These are phyloP conservation scores for Zizania latifolia DNA, from an alignment of 176 grass and related monocot species.

Conservation along the genomic window DNA sequence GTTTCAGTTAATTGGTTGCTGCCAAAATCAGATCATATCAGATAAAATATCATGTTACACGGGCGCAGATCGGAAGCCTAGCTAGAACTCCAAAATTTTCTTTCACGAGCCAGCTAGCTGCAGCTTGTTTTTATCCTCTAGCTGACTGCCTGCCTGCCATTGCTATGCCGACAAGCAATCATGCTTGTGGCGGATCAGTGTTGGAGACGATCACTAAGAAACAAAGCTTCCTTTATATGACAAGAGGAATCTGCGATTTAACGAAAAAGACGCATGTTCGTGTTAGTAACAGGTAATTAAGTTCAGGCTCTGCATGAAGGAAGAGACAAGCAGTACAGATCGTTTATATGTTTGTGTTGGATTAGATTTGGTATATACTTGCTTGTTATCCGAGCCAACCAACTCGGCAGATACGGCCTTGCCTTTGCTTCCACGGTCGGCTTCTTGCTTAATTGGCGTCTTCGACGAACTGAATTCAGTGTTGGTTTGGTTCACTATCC, in stretches of 20 bases:
- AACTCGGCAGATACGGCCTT: neutral
- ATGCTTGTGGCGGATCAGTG: neutral
- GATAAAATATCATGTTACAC: no score
- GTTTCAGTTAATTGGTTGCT: no score
- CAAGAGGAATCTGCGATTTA: neutral
- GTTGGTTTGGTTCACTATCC: no score
- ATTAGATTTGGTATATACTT: neutral
- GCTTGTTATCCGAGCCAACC: neutral
- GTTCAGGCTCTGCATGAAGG: neutral
- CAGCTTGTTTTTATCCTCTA: neutral
- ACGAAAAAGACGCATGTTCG: neutral
- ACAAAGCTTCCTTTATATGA: neutral
- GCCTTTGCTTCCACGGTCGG: conserved; percentile 6
- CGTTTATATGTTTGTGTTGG: neutral
- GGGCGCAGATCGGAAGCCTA: no score
- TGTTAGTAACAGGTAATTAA: neutral
- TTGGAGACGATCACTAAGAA: neutral
- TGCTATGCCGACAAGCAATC: conserved; percentile 19
- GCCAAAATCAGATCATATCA: no score
- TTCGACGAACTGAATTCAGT: neutral
- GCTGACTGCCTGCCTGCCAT: neutral
- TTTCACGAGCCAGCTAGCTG: no score
- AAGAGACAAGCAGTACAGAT: neutral
- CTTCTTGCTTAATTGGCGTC: neutral
- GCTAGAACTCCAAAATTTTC: no score